Evolutionary conservation across 345 rosid species (phyloP), one percentile per base, ranked within the genome.

Genomic region (Bruguiera parviflora): DNA sequence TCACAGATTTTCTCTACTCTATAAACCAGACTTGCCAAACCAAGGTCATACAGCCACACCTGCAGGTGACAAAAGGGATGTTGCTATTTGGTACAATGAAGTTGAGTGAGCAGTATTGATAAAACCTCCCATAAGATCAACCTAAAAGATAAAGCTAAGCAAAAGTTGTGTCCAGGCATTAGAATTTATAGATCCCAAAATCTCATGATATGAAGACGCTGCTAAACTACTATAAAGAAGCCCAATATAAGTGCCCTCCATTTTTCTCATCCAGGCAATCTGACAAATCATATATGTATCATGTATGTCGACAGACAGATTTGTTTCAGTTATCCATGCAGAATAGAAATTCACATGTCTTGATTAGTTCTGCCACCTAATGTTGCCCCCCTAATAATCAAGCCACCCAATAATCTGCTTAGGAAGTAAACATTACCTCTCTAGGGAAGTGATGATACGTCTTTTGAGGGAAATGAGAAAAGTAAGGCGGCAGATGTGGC

Each of bases 391-490:
- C 24, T 37, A 65, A 18, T 21, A 25, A 28, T 53, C 64, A 73
- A 58, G 18, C 56, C 58, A 56, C 10, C 20, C n/a, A 22, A 52
- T 51, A 72, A 11, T 57, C 47, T 33, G 7, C 63, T 43, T 13
- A 51, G 24, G 47, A 64, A 63, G 43, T 6, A 51, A 66, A 19
- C 0, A 19, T 72, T 85, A 95, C 99, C 98, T 95, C 99, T 78
- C 84, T 85, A 18, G 97, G 91, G 77, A 95, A 89, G 84, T 95
- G 99, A 72, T 95, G 97, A 82, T 92, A 95, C 20, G 99, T 95
- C 87, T 92, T 95, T 10, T 81, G 85, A 9, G 96, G 92, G 77
- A 92, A 88, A 71, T 33, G 76, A 56, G 78, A 64, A 58, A 76
- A 89, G 77, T 87, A 95, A 21, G 99, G 99, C 60, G 97, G 99